These are phyloP conservation scores for Syncephalastrum contaminatum DNA, from an alignment of 371 early-diverging fungal genomes.

Conservation along the genomic window DNA sequence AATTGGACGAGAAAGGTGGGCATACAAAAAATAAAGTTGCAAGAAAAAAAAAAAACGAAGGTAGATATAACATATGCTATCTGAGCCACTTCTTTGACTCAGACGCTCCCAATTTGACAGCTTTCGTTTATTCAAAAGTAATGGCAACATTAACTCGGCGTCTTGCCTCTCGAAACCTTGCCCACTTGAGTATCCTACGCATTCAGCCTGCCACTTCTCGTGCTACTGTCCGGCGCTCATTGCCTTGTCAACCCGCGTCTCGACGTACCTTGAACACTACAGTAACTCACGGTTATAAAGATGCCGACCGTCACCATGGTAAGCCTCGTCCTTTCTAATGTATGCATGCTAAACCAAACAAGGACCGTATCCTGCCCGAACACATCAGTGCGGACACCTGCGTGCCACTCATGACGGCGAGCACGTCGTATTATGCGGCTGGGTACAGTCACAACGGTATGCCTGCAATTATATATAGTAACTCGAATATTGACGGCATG, in stretches of 20 bases:
- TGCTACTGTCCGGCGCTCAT: no score
- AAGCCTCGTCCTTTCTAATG: neutral
- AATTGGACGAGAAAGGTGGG: constrained; percentile 43
- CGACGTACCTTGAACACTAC: no score
- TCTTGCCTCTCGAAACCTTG: no score
- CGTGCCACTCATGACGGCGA: constrained; percentile 52
- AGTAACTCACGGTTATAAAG: constrained; percentile 27
- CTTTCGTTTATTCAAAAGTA: no score
- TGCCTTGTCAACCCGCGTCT: no score
- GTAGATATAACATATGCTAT: no score
- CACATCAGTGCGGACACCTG: constrained; percentile 74
- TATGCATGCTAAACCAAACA: neutral
- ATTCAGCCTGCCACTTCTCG: no score
- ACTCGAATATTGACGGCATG: neutral
- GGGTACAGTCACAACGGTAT: constrained; percentile 57
- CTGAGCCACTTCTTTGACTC: no score
- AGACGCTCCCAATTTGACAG: no score
- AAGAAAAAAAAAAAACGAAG: no score
- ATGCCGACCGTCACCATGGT: constrained; percentile 40
- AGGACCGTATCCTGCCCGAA: constrained; percentile 56
- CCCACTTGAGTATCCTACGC: no score
- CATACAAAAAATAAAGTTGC: constrained; percentile 17
- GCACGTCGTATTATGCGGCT: constrained; percentile 69
- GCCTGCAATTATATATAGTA: neutral
- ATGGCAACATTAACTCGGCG: no score